Base-by-base conservation (phyloP, 2,329 filamentous ascomycete genomes). In the Apiospora saccharicola region DNA sequence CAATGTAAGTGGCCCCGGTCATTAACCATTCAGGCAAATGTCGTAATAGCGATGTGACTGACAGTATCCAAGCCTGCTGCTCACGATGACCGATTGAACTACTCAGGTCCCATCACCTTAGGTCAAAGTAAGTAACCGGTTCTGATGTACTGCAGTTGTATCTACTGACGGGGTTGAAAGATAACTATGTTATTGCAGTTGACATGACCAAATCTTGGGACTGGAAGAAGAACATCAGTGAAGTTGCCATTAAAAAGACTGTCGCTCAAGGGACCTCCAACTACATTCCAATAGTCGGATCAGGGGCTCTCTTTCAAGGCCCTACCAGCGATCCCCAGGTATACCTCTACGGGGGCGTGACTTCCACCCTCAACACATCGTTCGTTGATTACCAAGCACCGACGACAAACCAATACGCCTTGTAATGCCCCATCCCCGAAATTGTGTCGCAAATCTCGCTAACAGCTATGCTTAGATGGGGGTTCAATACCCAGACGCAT, bases 271-370 rank as follows among this genome's bases (percentile, higher is more conserved):
- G 57, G 2, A 71, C 69, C 3, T 43, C 69, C 0, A 71, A 73
- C n/a, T 53, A 41, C 7, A 44, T 73, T 22, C 70, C 72, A n/a
- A 69, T 34, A 26, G 72, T 73, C 19, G 70, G 71, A 24, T 69
- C 70, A 16, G 72, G 70, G 12, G 69, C 72, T 5, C 70, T 73
- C 12, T 71, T 73, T 41, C 72, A 67, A 16, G 72, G 72, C 37
- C 7, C 34, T 2, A 0, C 26, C 22, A 69, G 70, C 44, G 72
- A 73, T 26, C 26, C 64, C 1, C 67, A 73, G 49, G 34, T 73
- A 30, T 71, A 71, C 14, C 72, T 73, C 7, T 71, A 73, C 24
- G 70, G 72, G 12, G 72, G 72, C 44, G 70, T 70, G 7, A 73
- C 72, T 19, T 70, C 72, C 5, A 44, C 69, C 67, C 47, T 69